Evolutionary conservation across 2,329 filamentous ascomycete species (phyloP), one percentile per base, ranked within the genome.

Genomic region (Graphilbum sp.): DNA sequence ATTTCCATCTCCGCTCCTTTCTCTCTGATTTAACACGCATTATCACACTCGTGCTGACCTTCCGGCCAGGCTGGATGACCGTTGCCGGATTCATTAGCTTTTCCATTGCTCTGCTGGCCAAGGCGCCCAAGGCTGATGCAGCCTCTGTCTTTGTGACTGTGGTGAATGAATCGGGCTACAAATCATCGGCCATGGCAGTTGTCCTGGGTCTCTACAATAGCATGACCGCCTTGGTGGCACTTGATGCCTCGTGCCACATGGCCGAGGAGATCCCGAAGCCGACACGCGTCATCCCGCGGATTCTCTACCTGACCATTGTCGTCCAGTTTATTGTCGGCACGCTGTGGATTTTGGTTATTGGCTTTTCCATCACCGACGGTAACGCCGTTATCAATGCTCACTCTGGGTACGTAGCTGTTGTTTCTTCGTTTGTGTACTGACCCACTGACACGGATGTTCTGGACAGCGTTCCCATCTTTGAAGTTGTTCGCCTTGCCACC

Each of bases 121-220:
- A 20, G 32, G 17, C 32, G 6, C 32, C 32, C 32, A 33, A 33
- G 18, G 32, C 32, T 4, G 49, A 54, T 35, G 50, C 55, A 33
- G 54, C 59, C 15, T 68, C 67, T 38, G 66, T 69, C n/a, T 69
- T 68, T 45, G 53, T 50, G 25, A 66, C 60, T 1, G 68, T 62
- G 56, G 61, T 64, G 38, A 69, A 69, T 46, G 61, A 66, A 32
- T 67, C 64, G 0, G 64, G 65, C 12, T 68, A 65, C 64, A 51
- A 60, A 21, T 62, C 58, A 38, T 59, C 64, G 38, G 60, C 55
- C 1, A 60, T 68, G 27, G 62, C 58, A 36, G 67, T 68, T 45
- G 65, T 68, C 37, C 61, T 62, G 0, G 64, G 64, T 0, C 47
- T 68, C 6, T 60, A 67, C 3, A 67, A 66, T 40, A 58, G 62